These are phyloP conservation scores for Glycine soja DNA, from an alignment of 306 rosid species.

Conservation along the genomic window DNA sequence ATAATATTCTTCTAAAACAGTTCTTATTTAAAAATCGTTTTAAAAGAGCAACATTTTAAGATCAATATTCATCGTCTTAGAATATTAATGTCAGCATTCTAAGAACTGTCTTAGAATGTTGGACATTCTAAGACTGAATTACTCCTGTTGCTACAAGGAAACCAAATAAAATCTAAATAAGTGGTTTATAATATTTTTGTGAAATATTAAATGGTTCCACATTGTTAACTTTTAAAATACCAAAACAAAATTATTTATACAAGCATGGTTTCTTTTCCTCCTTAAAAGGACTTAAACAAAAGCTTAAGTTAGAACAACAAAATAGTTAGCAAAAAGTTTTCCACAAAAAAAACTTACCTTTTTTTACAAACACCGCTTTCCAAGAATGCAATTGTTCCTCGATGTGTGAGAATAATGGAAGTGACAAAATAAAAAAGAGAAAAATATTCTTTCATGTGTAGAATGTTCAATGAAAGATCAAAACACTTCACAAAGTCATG, in stretches of 20 bases:
- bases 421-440: neutral
- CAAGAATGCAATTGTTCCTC: constrained; percentile 63
- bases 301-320: neutral
- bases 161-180: neutral
- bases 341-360: constrained; percentile 51
- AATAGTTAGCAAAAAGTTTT: neutral
- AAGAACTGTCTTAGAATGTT: too few relatives aligned
- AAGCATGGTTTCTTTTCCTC: neutral
- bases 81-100: too few relatives aligned
- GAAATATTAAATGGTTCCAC: neutral
- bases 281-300: neutral
- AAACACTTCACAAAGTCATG: constrained; percentile 7
- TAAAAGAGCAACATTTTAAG: too few relatives aligned
- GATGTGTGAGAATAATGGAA: constrained; percentile 41
- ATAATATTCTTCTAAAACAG: too few relatives aligned
- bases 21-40: too few relatives aligned
- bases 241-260: neutral
- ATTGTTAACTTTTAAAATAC: neutral
- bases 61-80: too few relatives aligned
- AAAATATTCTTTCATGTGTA: neutral
- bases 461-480: constrained; percentile 22
- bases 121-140: too few relatives aligned
- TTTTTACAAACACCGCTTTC: constrained; percentile 41
- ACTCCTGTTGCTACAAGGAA: too few relatives aligned
- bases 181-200: neutral